These are phyloP conservation scores for Ottelia alismoides DNA, from an alignment of 106 monocot species.

Conservation along the genomic window DNA sequence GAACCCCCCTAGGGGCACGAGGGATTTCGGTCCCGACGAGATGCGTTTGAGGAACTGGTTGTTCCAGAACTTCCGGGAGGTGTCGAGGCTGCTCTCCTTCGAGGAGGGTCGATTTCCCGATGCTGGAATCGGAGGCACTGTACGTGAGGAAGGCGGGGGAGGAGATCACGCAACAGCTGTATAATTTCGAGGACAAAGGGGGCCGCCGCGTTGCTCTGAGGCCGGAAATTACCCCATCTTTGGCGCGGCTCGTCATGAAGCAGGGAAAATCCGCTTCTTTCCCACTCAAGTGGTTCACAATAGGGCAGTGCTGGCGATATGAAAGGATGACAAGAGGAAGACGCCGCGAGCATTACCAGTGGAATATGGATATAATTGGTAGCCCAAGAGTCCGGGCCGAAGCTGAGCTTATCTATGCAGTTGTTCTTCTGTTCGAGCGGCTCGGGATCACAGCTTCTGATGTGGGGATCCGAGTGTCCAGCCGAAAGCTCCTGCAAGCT, in stretches of 20 bases:
- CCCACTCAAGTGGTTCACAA: conserved; percentile 98
- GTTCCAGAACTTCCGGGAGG: conserved; percentile 86
- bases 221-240: conserved; percentile 97
- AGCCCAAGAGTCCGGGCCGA: conserved; percentile 86
- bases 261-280: conserved; percentile 93
- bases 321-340: conserved; percentile 99
- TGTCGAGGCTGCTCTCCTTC: conserved; percentile 67
- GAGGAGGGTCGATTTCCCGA: conserved; percentile 99
- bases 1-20: conserved; percentile 90
- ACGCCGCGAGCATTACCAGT: conserved; percentile 95
- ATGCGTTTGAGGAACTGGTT: conserved; percentile 90
- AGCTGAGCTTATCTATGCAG: conserved; percentile 93
- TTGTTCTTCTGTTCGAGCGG: conserved; percentile 81
- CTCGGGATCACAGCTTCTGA: conserved; percentile 75
- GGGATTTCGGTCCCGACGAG: conserved; percentile 89
- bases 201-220: conserved; percentile 95
- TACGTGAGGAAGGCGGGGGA: conserved; percentile 98
- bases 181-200: conserved; percentile 98
- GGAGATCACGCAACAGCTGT: conserved; percentile 99
- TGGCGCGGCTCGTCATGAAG: conserved; percentile 96
- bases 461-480: conserved; percentile 91
- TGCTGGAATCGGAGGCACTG: conserved; percentile 89
- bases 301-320: conserved; percentile 99
- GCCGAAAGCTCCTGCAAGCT: conserved; percentile 93
- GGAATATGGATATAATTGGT: conserved; percentile 99